Percentiles rank a stretch among this genome's conserved stretches.
Conservation (phyloP, 441 rosid species). For the Syzygium syzygioides region DNA sequence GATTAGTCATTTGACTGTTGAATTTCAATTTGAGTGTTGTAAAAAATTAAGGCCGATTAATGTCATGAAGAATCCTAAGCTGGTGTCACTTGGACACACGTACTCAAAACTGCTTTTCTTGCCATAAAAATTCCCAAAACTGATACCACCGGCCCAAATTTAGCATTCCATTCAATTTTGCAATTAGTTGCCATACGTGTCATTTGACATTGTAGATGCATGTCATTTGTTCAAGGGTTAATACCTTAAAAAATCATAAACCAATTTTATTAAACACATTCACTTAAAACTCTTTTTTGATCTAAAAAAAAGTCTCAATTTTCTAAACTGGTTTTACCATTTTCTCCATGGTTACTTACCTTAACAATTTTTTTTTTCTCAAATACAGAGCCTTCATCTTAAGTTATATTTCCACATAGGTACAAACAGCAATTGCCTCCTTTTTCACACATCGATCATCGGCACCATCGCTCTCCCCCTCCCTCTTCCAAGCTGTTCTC, state of each 20-base stretch:
- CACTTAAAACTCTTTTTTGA: background rate
- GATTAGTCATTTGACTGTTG: background rate
- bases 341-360: background rate
- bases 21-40: background rate
- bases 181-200: background rate
- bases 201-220: background rate
- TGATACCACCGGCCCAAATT: background rate
- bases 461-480: background rate
- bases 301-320: background rate
- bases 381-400: background rate
- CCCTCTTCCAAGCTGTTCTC: background rate
- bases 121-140: background rate
- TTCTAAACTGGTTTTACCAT: background rate
- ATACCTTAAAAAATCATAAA: background rate
- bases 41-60: background rate
- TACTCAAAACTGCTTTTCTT: background rate
- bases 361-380: background rate
- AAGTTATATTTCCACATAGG: background rate
- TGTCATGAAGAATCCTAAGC: background rate
- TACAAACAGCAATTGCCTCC: conserved; percentile 27
- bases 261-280: background rate
- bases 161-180: background rate
- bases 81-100: background rate
- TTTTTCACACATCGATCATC: conserved; percentile 45
- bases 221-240: background rate